Evolutionary conservation across 2,329 filamentous ascomycete genomes (phyloP), one percentile per base, ranked within the genome.

Genomic region (Zymoseptoria pseudotritici): DNA sequence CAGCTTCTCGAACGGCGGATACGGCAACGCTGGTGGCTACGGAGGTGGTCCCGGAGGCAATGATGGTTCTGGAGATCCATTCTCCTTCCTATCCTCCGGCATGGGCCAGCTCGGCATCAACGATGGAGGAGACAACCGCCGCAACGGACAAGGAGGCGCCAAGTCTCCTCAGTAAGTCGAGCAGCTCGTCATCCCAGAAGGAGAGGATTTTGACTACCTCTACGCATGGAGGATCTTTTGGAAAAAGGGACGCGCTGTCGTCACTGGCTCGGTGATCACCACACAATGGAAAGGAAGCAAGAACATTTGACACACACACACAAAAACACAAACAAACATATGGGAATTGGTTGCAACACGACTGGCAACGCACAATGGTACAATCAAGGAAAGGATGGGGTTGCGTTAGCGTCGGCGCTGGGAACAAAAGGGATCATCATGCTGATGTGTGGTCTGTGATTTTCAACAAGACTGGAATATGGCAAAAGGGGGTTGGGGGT

Each of bases 81-180:
- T 93, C 74, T 86, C 88, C 17, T 93, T 93, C 78, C 81, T 94
- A 56, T 89, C 86, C 29, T 82, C 83, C 29, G 87, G 87, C 51
- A 89, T 94, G 61, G 83, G 86, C 58, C 83, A 85, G 55, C 81
- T 94, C 56, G 86, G 86, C 46, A 88, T 94, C 67, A 84, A 86
- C 71, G 86, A 79, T 50, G 36, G 11, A 46, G 76, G 79, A 56
- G 67, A 70, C 56, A 67, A 71, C 50, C 75, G 77, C 56, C 77
- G 78, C 66, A 78, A 78, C 59, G 74, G 72, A 46, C 68, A 69
- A 49, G 63, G 64, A 49, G 63, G 62, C 26, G 61, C 66, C 62
- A 72, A 73, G 67, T 71, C 69, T 19, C 71, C 71, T 9, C 70
- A 73, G 64, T 73, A 69, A 62, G 13, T 17, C 36, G 36, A 46